A percentile compares a stretch with the other conserved stretches of the same genome.
Evolutionary conservation across 73 alveolate genomes (phyloP).

Genomic region (Paramecium caudatum): DNA sequence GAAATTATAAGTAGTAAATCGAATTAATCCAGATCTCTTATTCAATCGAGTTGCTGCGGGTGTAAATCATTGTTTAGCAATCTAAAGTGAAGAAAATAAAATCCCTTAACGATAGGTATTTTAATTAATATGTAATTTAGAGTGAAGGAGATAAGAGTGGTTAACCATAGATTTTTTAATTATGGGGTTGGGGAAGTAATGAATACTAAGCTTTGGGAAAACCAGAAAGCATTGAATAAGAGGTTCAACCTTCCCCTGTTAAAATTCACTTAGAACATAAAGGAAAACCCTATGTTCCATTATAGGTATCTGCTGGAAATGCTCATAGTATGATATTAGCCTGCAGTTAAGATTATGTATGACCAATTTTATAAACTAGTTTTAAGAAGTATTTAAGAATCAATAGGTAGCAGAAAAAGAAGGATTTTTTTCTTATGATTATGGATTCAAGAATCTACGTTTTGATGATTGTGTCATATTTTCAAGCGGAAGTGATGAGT

Average conservation of each 20-base stretch:
- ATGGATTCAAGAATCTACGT: not conserved
- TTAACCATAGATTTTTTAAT: not conserved
- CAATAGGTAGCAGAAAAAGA: not conserved
- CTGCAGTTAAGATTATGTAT: conserved; percentile 29
- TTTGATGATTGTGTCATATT: conserved; percentile 18
- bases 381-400: not conserved
- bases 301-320: conserved; percentile 36
- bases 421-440: conserved; percentile 2
- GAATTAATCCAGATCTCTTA: conserved; percentile 39
- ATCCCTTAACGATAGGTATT: not conserved
- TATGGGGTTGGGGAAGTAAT: conserved; percentile 76
- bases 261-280: not conserved
- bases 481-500: conserved; percentile 51
- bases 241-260: not conserved
- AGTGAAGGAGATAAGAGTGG: no score
- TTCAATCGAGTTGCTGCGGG: conserved; percentile 36
- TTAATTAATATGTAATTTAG: no score
- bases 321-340: conserved; percentile 3
- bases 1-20: conserved; percentile 17
- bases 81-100: conserved; percentile 26
- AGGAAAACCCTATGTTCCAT: not conserved
- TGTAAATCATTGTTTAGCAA: conserved; percentile 67
- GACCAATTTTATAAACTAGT: no score
- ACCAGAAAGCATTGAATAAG: conserved; percentile 41
- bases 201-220: conserved; percentile 48